Evolutionary conservation across 441 rosid species (phyloP), one percentile per base, ranked within the genome.

Genomic region (Brassica balearica): DNA sequence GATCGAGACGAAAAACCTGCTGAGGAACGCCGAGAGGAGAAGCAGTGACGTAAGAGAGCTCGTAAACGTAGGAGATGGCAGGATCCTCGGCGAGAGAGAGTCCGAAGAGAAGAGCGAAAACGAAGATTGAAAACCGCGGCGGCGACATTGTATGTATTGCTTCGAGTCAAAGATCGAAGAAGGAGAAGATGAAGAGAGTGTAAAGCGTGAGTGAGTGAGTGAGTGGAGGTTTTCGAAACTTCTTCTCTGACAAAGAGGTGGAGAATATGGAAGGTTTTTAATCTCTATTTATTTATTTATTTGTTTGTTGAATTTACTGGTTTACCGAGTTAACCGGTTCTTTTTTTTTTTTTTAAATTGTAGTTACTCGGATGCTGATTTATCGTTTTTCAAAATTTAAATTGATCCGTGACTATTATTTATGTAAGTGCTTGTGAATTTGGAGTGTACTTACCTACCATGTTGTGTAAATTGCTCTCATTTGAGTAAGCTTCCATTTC

Each of bases 11-110:
- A 61, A 32, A 36, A 36, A 93, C 99, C 97, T 86, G 89, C 70
- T 95, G 98, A 84, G 97, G 90, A 82, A 89, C 89, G 69, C 94
- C 97, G 9, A 93, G 88, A 75, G 98, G 99, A 69, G 97, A 92
- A 22, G 82, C 91, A 1, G 91, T 92, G 64, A 82, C 73, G 81
- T 93, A 95, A 41, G 97, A 82, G 41, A 93, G 43, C 58, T 81
- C 83, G 78, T 90, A 86, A 12, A 88, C 89, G 76, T 79, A 88
- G 43, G 65, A 80, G 29, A 85, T 82, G 72, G 29, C 81, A 10
- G 96, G 97, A 82, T 93, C 99, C 0, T 77, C 92, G 4, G 92
- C 92, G 48, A 86, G 76, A 75, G 88, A 86, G 69, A 81, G 61
- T 15, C 38, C 76, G 0, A 78, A 82, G 73, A 92, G 73, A 73